phyloP scores from a whole-genome alignment of 202 grass and related monocot genomes.

The Hordeum pubiflorum region DNA sequence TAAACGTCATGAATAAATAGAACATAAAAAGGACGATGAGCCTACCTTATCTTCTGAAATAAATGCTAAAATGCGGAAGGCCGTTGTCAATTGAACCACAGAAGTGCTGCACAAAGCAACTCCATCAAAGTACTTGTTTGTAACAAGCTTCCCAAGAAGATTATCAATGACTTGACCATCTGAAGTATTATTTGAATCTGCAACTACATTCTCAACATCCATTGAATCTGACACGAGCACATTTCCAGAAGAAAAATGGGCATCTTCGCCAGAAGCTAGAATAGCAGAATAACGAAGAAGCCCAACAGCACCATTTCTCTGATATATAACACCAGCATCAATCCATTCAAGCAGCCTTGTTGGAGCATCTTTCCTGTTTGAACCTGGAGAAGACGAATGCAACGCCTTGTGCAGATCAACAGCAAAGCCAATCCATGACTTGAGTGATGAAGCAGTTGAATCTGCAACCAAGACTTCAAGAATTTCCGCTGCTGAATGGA shows the following conservation, averaged over 20 bases:
- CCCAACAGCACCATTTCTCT: slow-evolving; percentile 80
- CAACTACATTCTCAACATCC: slow-evolving; percentile 85
- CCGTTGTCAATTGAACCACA: slow-evolving; percentile 81
- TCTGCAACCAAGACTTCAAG: slow-evolving; percentile 95
- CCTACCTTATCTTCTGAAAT: slow-evolving; percentile 84
- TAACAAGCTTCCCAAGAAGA: slow-evolving; percentile 84
- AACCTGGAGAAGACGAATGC: slow-evolving; percentile 84
- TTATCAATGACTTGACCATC: slow-evolving; percentile 83
- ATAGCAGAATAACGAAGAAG: slow-evolving; percentile 89
- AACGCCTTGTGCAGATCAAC: slow-evolving; percentile 92
- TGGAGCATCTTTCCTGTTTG: slow-evolving; percentile 90
- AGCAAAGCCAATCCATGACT: slow-evolving; percentile 85
- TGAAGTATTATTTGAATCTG: slow-evolving; percentile 68
- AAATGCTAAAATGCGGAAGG: slow-evolving; percentile 89
- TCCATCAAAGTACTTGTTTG: slow-evolving; percentile 88
- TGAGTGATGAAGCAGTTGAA: slow-evolving; percentile 76
- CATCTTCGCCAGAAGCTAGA: slow-evolving; percentile 89
- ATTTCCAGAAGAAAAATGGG: slow-evolving; percentile 81
- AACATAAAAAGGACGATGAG: slow-evolving; percentile 18
- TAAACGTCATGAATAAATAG: not conserved
- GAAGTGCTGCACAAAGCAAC: slow-evolving; percentile 67
- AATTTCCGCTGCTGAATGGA: slow-evolving; percentile 86
- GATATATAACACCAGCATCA: slow-evolving; percentile 95
- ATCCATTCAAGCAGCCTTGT: slow-evolving; percentile 95
- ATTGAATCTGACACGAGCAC: slow-evolving; percentile 93